phyloP scores from a whole-genome alignment of 305 asterid genomes.

The Vinca major region DNA sequence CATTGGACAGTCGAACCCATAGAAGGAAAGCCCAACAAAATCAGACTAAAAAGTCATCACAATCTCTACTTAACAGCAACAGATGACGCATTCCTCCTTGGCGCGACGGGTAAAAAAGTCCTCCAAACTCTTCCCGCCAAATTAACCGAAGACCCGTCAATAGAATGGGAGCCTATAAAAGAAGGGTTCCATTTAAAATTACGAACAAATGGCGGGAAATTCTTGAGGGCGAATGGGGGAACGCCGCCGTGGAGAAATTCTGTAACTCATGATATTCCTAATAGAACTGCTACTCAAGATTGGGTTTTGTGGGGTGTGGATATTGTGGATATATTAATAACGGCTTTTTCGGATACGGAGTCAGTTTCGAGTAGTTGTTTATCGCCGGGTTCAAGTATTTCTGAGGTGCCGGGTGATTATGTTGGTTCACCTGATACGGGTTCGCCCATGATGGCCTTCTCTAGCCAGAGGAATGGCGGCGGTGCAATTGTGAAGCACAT shows the following conservation, averaged over 20 bases:
- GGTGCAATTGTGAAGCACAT: too few relatives aligned
- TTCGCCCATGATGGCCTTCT: too few relatives aligned
- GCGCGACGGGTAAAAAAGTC: slow-evolving; percentile 63
- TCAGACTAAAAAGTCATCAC: slow-evolving; percentile 51
- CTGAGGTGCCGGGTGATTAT: too few relatives aligned
- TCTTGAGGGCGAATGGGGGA: slow-evolving; percentile 65
- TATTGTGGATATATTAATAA: slow-evolving; percentile 26
- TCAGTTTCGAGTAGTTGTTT: too few relatives aligned
- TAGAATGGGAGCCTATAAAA: slow-evolving; percentile 78
- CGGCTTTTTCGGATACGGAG: too few relatives aligned
- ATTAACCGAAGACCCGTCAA: slow-evolving; percentile 11
- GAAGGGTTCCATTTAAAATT: slow-evolving; percentile 50
- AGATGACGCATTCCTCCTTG: slow-evolving; percentile 44
- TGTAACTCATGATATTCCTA: slow-evolving; percentile 61
- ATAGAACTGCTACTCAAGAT: slow-evolving; percentile 45
- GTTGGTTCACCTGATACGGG: too few relatives aligned
- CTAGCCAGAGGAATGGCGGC: too few relatives aligned
- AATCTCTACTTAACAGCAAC: slow-evolving; percentile 56
- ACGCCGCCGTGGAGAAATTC: slow-evolving; percentile 86
- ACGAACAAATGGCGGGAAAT: slow-evolving; percentile 47
- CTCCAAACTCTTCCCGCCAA: slow-evolving; percentile 26
- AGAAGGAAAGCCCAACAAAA: slow-evolving; percentile 37
- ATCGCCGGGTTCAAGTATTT: too few relatives aligned
- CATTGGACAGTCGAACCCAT: slow-evolving; percentile 61
- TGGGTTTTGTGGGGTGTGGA: slow-evolving; percentile 82